Percentiles rank a stretch among this genome's conserved stretches.
Conservation (phyloP, 257 asterid species). For the Prunella vulgaris region DNA sequence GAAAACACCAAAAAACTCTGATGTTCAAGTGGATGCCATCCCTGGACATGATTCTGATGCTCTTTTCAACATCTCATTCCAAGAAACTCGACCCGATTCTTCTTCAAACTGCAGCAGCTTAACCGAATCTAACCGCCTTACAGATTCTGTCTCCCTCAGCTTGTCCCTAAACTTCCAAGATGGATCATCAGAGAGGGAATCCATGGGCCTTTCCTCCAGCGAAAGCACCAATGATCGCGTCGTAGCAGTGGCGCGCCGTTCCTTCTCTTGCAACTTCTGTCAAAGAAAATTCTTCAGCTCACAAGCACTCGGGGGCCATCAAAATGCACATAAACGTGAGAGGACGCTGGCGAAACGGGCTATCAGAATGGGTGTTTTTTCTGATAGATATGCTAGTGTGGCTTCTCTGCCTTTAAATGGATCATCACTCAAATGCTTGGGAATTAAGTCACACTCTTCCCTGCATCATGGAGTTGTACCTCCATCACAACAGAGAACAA, state of each 20-base stretch:
- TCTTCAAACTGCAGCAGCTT: slow-evolving; percentile 5
- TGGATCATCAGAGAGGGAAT: slow-evolving; percentile 22
- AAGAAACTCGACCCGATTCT: slow-evolving; percentile 12
- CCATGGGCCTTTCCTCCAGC: slow-evolving; percentile 33
- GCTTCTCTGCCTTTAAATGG: slow-evolving; percentile 50
- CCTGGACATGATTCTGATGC: slow-evolving; percentile 31
- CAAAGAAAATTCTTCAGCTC: slow-evolving; percentile 46
- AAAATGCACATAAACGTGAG: slow-evolving; percentile 45
- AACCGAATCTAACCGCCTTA: slow-evolving; percentile 1
- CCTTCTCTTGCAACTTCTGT: slow-evolving; percentile 47
- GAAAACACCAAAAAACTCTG: slow-evolving; percentile 28
- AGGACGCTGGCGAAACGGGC: slow-evolving; percentile 42
- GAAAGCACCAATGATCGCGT: slow-evolving; percentile 43
- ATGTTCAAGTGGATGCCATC: slow-evolving; percentile 27
- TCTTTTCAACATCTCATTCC: slow-evolving; percentile 32
- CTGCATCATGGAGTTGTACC: slow-evolving; percentile 30
- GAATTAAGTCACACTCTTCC: slow-evolving; percentile 57
- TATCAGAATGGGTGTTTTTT: slow-evolving; percentile 38
- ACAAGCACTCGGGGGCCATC: slow-evolving; percentile 52
- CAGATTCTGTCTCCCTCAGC: slow-evolving; percentile 36
- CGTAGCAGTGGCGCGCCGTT: slow-evolving; percentile 25
- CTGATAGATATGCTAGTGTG: slow-evolving; percentile 31
- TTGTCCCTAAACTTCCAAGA: slow-evolving; percentile 40
- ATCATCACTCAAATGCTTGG: slow-evolving; percentile 44
- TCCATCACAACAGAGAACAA: slow-evolving; percentile 25